Conservation (phyloP, 2,329 filamentous ascomycete species). For the Sporothrix pallida region DNA sequence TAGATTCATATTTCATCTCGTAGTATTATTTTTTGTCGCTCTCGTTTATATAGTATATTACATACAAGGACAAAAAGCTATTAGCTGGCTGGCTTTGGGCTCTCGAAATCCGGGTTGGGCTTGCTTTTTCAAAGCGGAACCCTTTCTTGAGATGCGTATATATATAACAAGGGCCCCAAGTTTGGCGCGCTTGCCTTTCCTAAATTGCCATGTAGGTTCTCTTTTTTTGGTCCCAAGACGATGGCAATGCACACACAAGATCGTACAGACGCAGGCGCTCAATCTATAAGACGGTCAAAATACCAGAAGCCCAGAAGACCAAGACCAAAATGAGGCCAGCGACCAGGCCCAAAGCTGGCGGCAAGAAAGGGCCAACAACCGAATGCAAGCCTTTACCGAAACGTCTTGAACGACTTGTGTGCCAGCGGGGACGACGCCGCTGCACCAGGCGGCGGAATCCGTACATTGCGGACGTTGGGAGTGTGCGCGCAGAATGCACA, state of each 20-base stretch:
- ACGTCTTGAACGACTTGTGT: slow-evolving; percentile 54
- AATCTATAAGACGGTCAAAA: neutral
- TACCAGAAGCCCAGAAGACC: neutral
- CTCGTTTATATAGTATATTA: slow-evolving; percentile 23
- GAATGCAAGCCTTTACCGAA: slow-evolving; percentile 44
- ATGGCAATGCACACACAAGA: neutral
- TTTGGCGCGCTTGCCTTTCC: neutral
- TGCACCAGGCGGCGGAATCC: slow-evolving; percentile 47
- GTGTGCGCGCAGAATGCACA: slow-evolving; percentile 68
- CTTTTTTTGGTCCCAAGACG: neutral
- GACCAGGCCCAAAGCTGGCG: neutral
- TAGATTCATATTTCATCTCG: neutral
- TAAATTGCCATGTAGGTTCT: neutral
- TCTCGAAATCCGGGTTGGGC: neutral
- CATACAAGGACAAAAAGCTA: slow-evolving; percentile 15
- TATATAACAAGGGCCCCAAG: neutral
- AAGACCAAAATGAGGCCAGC: neutral
- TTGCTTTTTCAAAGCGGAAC: neutral
- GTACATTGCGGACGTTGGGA: slow-evolving; percentile 58
- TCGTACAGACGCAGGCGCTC: neutral
- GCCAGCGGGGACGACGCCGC: slow-evolving; percentile 50
- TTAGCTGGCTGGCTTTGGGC: slow-evolving; percentile 18
- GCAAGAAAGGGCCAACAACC: neutral
- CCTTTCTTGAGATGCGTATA: neutral
- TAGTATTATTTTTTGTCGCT: slow-evolving; percentile 9